phyloP scores from a whole-genome alignment of 495 filamentous ascomycete genomes.

The Penicillium cinerascens region DNA sequence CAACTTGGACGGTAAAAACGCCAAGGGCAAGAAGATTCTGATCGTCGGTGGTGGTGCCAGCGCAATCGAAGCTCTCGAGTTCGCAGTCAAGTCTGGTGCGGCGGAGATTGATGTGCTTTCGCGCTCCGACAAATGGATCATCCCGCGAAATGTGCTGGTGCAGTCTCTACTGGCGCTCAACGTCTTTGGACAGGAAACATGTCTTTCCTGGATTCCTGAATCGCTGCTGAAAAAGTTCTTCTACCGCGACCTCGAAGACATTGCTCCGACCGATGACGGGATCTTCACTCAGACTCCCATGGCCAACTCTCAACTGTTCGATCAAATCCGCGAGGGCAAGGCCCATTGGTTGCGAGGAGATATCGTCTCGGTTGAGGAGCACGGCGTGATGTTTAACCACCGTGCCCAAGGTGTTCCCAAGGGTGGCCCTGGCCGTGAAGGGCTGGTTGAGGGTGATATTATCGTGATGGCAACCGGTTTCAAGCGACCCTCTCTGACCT shows the following conservation, averaged over 20 bases:
- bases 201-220: constrained; percentile 74
- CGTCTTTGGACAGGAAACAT: constrained; percentile 73
- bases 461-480: constrained; percentile 84
- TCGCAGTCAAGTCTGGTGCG: constrained; percentile 64
- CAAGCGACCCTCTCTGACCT: constrained; percentile 65
- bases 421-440: constrained; percentile 63
- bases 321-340: constrained; percentile 70
- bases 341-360: constrained; percentile 81
- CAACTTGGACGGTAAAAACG: constrained; percentile 65
- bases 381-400: constrained; percentile 66
- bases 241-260: constrained; percentile 77
- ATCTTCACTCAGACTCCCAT: constrained; percentile 79
- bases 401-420: constrained; percentile 69
- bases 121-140: constrained; percentile 84
- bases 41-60: constrained; percentile 78
- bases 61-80: constrained; percentile 81
- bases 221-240: constrained; percentile 71
- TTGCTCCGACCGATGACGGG: constrained; percentile 62
- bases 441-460: constrained; percentile 65
- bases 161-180: constrained; percentile 73
- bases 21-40: constrained; percentile 67
- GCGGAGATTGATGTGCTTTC: constrained; percentile 68
- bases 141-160: constrained; percentile 72
- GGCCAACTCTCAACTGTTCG: constrained; percentile 78
- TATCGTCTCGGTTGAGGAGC: constrained; percentile 60